Base-by-base conservation (phyloP, 1,139 yeast species). In the Geotrichum candidum region DNA sequence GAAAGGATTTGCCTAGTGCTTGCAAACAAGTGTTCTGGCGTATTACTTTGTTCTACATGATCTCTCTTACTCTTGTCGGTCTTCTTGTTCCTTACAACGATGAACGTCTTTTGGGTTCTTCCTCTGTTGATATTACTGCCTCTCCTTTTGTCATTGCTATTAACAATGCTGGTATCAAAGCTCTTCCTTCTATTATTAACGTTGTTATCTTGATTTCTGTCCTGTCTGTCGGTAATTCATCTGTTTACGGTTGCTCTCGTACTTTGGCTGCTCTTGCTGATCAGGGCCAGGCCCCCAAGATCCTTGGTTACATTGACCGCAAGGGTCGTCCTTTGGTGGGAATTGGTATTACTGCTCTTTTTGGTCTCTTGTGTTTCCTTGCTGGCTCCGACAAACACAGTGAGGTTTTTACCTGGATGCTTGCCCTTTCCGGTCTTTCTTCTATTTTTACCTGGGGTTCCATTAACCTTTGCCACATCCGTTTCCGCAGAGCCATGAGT, bases 361-460 rank as follows among this genome's bases (percentile, higher is more conserved):
- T 86, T 70, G 96, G 95, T 52, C 78, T 88, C 51, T 78, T 90
- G 61, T 84, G 89, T 67, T 90, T 85, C 76, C 78, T 88, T 65
- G 69, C 70, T 53, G 90, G 90, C 46, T 90, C 95, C 46, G 82
- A 87, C 57, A 74, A 80, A 27, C 84, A 88, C 73, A 84, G 82
- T 65, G 81, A 78, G 45, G 89, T 90, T 15, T 90, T 90, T 74
- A 79, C 78, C 67, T 90, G 97, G 96, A 78, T 90, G 70, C 78
- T 89, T 72, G 89, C 96, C 29, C 78, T 91, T 57, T 87, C 96
- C 18, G 95, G 96, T 63, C 82, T 90, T 66, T 87, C 95, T 54
- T 86, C 96, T 1, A 79, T 90, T 63, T 89, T 90, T 74, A 88
- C 95, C 6, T 90, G 96, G 96, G 84, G 84, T 51, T 84, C 92